Percentiles rank a stretch among this genome's conserved stretches.
Evolutionary conservation across 768 basidiomycete species (phyloP).

Genomic region (Xanthoconium purpureum): DNA sequence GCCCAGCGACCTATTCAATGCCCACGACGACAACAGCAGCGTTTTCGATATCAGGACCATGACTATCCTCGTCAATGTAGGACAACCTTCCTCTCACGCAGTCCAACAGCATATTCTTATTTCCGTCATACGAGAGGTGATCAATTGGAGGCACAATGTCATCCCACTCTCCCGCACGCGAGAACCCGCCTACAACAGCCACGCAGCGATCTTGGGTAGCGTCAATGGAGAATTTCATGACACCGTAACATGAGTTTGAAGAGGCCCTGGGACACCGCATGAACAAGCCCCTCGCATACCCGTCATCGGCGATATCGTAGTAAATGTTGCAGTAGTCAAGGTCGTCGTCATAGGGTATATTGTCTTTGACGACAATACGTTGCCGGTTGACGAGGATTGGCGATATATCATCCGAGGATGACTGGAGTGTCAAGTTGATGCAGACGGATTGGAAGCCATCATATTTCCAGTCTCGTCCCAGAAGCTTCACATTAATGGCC

Average conservation of each 20-base stretch:
- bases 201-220: neutral
- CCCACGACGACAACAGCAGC: neutral
- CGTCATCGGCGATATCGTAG: neutral
- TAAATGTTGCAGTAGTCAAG: neutral
- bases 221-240: neutral
- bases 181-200: neutral
- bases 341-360: too few relatives aligned
- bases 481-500: neutral
- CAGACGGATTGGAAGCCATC: neutral
- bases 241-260: too few relatives aligned
- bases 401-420: neutral
- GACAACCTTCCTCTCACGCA: neutral
- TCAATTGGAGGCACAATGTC: neutral
- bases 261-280: too few relatives aligned
- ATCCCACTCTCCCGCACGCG: neutral
- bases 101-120: neutral
- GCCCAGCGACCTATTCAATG: neutral
- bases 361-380: too few relatives aligned
- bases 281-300: neutral
- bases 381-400: neutral
- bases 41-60: neutral
- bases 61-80: neutral
- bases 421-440: neutral
- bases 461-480: neutral
- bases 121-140: too few relatives aligned